phyloP scores from a whole-genome alignment of 2,329 filamentous ascomycete species.

The Pyrenophora graminea region DNA sequence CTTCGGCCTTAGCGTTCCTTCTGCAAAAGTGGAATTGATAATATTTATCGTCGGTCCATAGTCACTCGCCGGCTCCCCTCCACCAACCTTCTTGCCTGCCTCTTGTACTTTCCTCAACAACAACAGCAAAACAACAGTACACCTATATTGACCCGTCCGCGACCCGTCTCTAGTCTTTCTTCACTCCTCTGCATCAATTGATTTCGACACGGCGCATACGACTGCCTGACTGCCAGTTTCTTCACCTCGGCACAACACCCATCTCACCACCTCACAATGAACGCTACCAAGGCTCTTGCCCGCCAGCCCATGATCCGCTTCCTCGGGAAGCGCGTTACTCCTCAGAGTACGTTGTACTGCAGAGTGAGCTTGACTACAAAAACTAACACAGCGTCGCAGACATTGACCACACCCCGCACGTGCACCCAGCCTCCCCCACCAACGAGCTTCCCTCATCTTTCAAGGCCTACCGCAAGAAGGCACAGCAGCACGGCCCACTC shows the following conservation, averaged over 20 bases:
- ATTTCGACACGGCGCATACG: not conserved
- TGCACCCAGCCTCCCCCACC: constrained; percentile 72
- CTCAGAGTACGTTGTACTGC: constrained; percentile 45
- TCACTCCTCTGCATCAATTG: not conserved
- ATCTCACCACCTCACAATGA: constrained; percentile 44
- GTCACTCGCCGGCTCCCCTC: constrained; percentile 13
- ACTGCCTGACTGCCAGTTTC: not conserved
- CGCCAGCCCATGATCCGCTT: constrained; percentile 58
- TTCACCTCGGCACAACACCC: constrained; percentile 4
- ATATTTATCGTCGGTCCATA: constrained; percentile 34
- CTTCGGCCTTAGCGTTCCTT: constrained; percentile 23
- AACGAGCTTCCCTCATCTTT: constrained; percentile 70
- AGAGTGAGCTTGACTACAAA: not conserved
- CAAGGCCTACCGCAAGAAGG: constrained; percentile 76
- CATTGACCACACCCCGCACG: constrained; percentile 73
- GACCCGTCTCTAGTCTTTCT: not conserved
- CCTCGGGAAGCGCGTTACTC: constrained; percentile 54
- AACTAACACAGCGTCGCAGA: constrained; percentile 53
- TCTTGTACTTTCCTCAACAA: not conserved
- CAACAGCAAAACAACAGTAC: not conserved
- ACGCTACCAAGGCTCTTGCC: constrained; percentile 52
- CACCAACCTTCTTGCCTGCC: constrained; percentile 2
- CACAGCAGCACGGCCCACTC: constrained; percentile 77
- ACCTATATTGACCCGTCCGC: not conserved
- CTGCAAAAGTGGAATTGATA: constrained; percentile 17